Evolutionary conservation across 495 filamentous ascomycete species (phyloP).

Genomic region (Durotheca rogersii): DNA sequence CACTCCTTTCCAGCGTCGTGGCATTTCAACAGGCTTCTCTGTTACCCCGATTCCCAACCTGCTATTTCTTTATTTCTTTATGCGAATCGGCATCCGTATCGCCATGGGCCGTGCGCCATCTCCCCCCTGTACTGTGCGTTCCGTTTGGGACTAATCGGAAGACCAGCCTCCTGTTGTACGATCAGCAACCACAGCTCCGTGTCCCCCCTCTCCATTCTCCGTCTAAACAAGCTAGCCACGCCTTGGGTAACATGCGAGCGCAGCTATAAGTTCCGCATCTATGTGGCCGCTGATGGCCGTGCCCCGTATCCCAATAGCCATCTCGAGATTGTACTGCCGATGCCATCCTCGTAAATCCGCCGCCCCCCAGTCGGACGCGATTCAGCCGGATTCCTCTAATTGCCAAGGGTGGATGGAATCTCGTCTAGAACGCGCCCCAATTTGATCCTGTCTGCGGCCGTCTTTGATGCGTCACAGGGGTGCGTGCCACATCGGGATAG

Average conservation of each 20-base stretch:
- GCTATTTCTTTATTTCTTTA: too few species aligned
- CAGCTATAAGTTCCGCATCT: constrained; percentile 1
- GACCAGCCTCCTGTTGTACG: constrained; percentile 13
- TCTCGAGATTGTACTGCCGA: background rate
- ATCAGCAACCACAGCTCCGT: background rate
- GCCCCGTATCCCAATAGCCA: background rate
- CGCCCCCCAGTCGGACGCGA: constrained; percentile 4
- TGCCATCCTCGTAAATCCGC: background rate
- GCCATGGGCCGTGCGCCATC: background rate
- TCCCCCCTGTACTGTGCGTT: background rate
- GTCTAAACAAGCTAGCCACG: constrained; percentile 6
- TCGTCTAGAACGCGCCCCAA: background rate
- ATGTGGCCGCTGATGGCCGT: constrained; percentile 8
- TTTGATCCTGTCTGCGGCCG: background rate
- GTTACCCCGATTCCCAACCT: too few species aligned
- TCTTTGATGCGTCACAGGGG: too few species aligned
- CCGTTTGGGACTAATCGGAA: constrained; percentile 6
- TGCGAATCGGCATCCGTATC: too few species aligned
- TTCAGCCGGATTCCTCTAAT: constrained; percentile 33
- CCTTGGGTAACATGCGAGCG: background rate
- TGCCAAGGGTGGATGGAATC: constrained; percentile 25
- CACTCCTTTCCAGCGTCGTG: too few species aligned
- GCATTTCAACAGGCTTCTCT: too few species aligned
- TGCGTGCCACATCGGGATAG: too few species aligned
- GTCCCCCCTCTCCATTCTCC: background rate